Evolutionary conservation across 495 filamentous ascomycete species (phyloP).

Genomic region (Penicillium robsamsonii): DNA sequence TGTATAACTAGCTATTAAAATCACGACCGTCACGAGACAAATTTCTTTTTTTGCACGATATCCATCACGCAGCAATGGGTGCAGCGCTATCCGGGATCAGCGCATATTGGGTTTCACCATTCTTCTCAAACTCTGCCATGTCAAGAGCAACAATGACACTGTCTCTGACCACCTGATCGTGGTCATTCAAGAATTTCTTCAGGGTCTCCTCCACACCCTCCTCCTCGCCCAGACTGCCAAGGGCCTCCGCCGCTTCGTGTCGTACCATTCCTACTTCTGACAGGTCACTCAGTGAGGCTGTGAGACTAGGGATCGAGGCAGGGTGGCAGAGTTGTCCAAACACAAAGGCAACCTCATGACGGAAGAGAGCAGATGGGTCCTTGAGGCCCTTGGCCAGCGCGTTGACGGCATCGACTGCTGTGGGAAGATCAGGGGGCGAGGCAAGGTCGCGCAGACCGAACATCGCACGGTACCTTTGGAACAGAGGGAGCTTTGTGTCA

Average conservation of each 20-base stretch:
- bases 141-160: conserved; percentile 93
- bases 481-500: conserved; percentile 75
- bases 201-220: conserved; percentile 87
- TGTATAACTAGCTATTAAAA: conserved; percentile 33
- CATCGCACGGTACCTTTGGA: conserved; percentile 95
- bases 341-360: conserved; percentile 97
- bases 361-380: conserved; percentile 89
- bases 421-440: conserved; percentile 85
- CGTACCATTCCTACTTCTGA: conserved; percentile 92
- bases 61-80: conserved; percentile 37
- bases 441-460: conserved; percentile 92
- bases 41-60: conserved; percentile 20
- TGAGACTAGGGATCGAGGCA: conserved; percentile 88
- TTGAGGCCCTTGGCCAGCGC: conserved; percentile 83
- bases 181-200: conserved; percentile 80
- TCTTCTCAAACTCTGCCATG: conserved; percentile 97
- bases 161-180: conserved; percentile 89
- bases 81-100: conserved; percentile 64
- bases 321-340: conserved; percentile 96
- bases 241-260: conserved; percentile 94
- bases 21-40: conserved; percentile 34
- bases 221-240: conserved; percentile 93
- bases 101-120: conserved; percentile 84
- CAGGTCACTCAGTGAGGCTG: conserved; percentile 70
- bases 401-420: conserved; percentile 76